phyloP scores from a whole-genome alignment of 805 yeast genomes.

The Torulaspora microellipsoides region DNA sequence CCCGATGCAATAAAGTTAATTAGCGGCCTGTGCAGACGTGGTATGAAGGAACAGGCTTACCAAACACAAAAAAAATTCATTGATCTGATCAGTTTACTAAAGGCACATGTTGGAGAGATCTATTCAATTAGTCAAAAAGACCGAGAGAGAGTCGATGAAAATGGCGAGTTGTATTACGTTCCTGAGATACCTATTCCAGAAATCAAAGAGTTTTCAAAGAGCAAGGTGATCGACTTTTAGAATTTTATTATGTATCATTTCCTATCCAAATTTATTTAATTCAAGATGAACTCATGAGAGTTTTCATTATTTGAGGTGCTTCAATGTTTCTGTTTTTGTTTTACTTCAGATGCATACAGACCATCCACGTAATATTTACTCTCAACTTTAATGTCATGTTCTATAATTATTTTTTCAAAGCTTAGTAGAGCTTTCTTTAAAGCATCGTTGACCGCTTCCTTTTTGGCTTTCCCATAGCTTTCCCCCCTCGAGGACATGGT shows the following conservation, averaged over 20 bases:
- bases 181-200: slow-evolving; percentile 72
- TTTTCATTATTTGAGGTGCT: not conserved
- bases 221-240: slow-evolving; percentile 55
- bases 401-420: slow-evolving; percentile 59
- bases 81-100: slow-evolving; percentile 52
- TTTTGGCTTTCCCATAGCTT: slow-evolving; percentile 76
- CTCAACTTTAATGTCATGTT: slow-evolving; percentile 34
- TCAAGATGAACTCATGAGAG: not conserved
- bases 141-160: slow-evolving; percentile 82
- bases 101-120: slow-evolving; percentile 66
- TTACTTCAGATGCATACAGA: slow-evolving; percentile 22
- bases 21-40: slow-evolving; percentile 70
- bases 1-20: slow-evolving; percentile 70
- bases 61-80: slow-evolving; percentile 67
- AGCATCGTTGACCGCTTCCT: slow-evolving; percentile 84
- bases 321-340: slow-evolving; percentile 5
- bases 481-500: slow-evolving; percentile 57
- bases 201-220: slow-evolving; percentile 58
- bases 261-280: not conserved
- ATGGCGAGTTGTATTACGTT: slow-evolving; percentile 74
- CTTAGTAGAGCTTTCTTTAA: slow-evolving; percentile 72
- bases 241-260: not conserved
- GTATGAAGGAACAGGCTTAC: slow-evolving; percentile 72
- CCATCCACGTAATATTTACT: slow-evolving; percentile 36
- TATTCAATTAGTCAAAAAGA: slow-evolving; percentile 79